A percentile compares a stretch with the other conserved stretches of the same genome.
Evolutionary conservation across 352 stramenopile species (phyloP).

Genomic region (Elongisporangium prolatum): DNA sequence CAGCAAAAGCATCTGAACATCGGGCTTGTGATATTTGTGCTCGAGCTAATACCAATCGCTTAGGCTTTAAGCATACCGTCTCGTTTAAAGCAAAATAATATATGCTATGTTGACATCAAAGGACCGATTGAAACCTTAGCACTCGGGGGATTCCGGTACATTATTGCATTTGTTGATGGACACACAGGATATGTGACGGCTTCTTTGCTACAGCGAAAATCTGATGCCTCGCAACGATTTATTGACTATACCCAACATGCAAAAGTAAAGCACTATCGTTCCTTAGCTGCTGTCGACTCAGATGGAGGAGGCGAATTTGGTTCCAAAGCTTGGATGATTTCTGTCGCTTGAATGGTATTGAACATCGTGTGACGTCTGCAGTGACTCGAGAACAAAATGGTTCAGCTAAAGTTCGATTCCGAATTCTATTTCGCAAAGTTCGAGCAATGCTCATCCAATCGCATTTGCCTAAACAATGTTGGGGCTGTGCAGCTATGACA

Average conservation of each 20-base stretch:
- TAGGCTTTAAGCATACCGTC: conserved; percentile 3
- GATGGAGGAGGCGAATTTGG: conserved; percentile 9
- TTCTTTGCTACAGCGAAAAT: conserved; percentile 4
- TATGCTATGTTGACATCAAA: conserved; percentile 8
- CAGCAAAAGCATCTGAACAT: no score
- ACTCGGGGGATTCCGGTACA: conserved; percentile 3
- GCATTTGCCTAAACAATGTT: conserved; percentile 11
- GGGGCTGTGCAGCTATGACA: conserved; percentile 5
- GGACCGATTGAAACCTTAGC: conserved; percentile 9
- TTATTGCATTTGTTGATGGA: conserved; percentile 8
- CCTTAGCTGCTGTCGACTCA: conserved; percentile 1
- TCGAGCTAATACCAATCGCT: conserved; percentile 5
- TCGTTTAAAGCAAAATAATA: conserved; percentile 9
- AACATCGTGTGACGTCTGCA: conserved; percentile 1
- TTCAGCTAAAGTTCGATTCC: conserved; percentile 7
- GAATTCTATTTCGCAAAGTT: conserved; percentile 11
- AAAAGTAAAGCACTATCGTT: conserved; percentile 6
- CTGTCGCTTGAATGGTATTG: conserved; percentile 2
- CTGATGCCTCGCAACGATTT: conserved; percentile 2
- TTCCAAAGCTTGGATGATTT: neutral
- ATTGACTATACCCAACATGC: conserved; percentile 3
- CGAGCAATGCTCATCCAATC: conserved; percentile 5
- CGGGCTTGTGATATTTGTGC: conserved; percentile 5
- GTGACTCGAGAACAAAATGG: conserved; percentile 10
- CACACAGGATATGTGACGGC: conserved; percentile 2